phyloP scores from a whole-genome alignment of 805 yeast species.

The Millerozyma acaciae region DNA sequence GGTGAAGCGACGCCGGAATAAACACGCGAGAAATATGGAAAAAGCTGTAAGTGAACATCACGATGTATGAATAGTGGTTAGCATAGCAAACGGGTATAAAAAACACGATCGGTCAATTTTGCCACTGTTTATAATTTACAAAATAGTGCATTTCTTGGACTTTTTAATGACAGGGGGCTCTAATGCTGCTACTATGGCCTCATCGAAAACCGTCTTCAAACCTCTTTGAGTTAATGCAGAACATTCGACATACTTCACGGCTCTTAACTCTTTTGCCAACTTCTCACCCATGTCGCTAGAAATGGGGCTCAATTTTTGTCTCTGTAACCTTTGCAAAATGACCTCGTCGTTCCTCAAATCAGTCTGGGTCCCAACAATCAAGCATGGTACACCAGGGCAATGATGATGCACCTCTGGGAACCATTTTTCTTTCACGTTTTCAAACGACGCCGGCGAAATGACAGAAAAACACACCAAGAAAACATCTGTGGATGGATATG shows the following conservation, averaged over 20 bases:
- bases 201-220: conserved; percentile 95
- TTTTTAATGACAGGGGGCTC: conserved; percentile 91
- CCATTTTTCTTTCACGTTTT: conserved; percentile 98
- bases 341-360: conserved; percentile 93
- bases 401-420: conserved; percentile 95
- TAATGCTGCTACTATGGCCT: conserved; percentile 95
- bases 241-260: conserved; percentile 96
- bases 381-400: conserved; percentile 97
- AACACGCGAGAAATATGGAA: too few relatives aligned
- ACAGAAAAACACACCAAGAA: conserved; percentile 94
- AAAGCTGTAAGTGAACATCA: too few relatives aligned
- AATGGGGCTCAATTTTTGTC: conserved; percentile 87
- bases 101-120: too few relatives aligned
- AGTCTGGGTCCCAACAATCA: conserved; percentile 94
- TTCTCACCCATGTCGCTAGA: conserved; percentile 84
- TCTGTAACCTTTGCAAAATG: conserved; percentile 80
- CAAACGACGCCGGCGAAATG: conserved; percentile 95
- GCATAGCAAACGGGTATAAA: too few relatives aligned
- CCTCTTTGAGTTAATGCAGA: conserved; percentile 97
- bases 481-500: conserved; percentile 96
- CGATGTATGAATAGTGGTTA: too few relatives aligned
- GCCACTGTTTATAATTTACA: conserved; percentile 37
- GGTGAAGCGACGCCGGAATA: too few relatives aligned
- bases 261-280: conserved; percentile 89
- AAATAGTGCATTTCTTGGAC: conserved; percentile 79